Base-by-base conservation (phyloP, 1,139 yeast species). In the Zygosaccharomyces sapae region DNA sequence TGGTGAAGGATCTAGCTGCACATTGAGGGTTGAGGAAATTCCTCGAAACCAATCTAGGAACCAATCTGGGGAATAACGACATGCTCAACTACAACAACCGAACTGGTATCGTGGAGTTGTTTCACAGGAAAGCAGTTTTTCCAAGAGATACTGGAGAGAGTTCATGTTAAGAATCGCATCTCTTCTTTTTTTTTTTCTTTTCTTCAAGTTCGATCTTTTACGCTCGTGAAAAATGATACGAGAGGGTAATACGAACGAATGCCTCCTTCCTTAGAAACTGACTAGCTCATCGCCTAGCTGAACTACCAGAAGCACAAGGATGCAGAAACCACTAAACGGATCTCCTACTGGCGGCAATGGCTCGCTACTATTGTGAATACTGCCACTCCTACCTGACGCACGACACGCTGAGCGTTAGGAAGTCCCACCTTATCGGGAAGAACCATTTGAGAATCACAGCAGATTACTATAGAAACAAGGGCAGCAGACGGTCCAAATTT, bases 381-480 rank as follows among this genome's bases (percentile, higher is more conserved):
- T 89, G 97, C 65, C 83, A 82, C 67, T 80, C 90, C 20, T 84
- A 85, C 59, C 72, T 89, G 51, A 89, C 96, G 1, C 97, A 89
- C 63, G 96, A 88, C 67, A 85, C 95, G 27, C 73, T 81, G 63
- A 85, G 95, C 69, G 97, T 89, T 45, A 71, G 96, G 38, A 83
- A 85, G 61, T 83, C 90, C 37, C 97, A 90, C 67, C 69, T 86
- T 43, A 71, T 77, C 43, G 97, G 97, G 10, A 79, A 80, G 59
- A 83, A 86, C 63, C 97, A 90, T 65, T 73, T 86, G 44, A 76
- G 79, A 55, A 75, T 79, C 50, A 87, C 86, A 50, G 81, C 89
- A 50, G 86, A 84, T 52, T 89, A 87, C 69, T 89, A 86, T 47
- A 49, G 62, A 27, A 62, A 61, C 46, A 52, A 59, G 53, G 53